These are phyloP conservation scores for Dillenia turbinata DNA, from an alignment of 164 flowering plant species.

Conservation along the genomic window DNA sequence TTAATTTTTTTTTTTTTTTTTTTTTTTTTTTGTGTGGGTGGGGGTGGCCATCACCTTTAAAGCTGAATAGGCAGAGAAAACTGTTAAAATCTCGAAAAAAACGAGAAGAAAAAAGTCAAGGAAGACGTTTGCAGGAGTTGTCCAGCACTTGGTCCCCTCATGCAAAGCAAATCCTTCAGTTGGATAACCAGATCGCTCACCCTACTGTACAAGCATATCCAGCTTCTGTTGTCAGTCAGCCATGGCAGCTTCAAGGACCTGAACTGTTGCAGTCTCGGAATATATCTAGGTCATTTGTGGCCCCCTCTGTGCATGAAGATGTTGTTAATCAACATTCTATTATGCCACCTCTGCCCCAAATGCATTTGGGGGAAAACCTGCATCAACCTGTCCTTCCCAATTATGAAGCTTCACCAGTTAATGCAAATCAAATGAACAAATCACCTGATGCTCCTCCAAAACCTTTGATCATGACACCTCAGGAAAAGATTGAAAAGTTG, in stretches of 20 bases:
- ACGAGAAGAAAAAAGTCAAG: conserved; percentile 21
- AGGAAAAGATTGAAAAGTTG: conserved; percentile 82
- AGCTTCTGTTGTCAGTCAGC: conserved; percentile 29
- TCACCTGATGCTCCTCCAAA: conserved; percentile 22
- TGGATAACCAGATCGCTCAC: conserved; percentile 31
- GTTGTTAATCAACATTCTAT: conserved; percentile 27
- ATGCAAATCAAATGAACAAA: conserved; percentile 19
- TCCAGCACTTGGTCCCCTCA: conserved; percentile 33
- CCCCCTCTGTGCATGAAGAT: conserved; percentile 29
- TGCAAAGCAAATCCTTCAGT: conserved; percentile 27
- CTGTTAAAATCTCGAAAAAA: conserved; percentile 20
- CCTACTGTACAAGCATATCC: conserved; percentile 30
- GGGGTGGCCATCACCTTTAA: conserved; percentile 5
- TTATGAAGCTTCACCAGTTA: conserved; percentile 28
- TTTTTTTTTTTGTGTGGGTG: too few relatives aligned
- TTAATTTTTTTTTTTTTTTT: conserved; percentile 1
- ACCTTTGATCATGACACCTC: conserved; percentile 69
- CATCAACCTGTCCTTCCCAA: conserved; percentile 25
- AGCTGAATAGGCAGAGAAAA: conserved; percentile 36
- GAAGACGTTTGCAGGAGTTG: conserved; percentile 21
- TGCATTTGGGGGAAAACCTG: conserved; percentile 26
- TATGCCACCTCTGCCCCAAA: conserved; percentile 25
- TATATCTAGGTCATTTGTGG: conserved; percentile 26
- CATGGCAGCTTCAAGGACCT: conserved; percentile 27
- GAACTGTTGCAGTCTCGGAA: conserved; percentile 31